Evolutionary conservation across 305 asterid species (phyloP), one percentile per base, ranked within the genome.

Genomic region (Withania somnifera): DNA sequence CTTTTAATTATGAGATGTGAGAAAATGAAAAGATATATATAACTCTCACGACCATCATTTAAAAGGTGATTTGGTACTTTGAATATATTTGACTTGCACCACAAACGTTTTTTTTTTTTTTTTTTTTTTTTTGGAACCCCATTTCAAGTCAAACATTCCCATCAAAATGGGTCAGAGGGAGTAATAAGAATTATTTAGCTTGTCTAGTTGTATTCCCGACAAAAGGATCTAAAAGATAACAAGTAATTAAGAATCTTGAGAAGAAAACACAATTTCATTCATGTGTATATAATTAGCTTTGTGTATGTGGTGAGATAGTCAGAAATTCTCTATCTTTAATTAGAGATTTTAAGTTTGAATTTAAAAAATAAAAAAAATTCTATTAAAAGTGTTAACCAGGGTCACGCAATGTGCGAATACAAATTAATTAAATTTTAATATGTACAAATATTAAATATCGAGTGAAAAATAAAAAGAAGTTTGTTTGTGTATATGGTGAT

Each of bases 191-290:
- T 61, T 7, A 63, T 63, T 50, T 63, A 28, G 47, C 13, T 3
- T 64, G 73, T 32, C 73, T 32, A 17, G 73, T 64, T 64, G 73
- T 32, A 64, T 17, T 64, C 47, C 73, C 73, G 73, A 64, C 73
- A 64, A 64, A 64, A 32, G 73, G 73, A 32, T 64, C 47, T 32
- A 17, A 64, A 32, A 17, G 68, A 60, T 32, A 15, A 64, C 14
- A 64, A 2, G 73, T 63, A 32, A 15, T 64, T 64, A 64, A 14
- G 19, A 28, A 26, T 64, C 15, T 32, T 30, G 30, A 64, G 73
- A 64, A 64, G 47, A 64, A 64, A 32, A 64, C 17, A 24, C 45
- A 32, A 64, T 64, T 64, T 64, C 26, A 64, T 32, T 64, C 73
- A 32, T 64, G 73, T 47, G 7, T 64, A 7, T 64, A 63, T 64